Conservation (phyloP, 345 rosid species). For the Eucalyptus decipiens region DNA sequence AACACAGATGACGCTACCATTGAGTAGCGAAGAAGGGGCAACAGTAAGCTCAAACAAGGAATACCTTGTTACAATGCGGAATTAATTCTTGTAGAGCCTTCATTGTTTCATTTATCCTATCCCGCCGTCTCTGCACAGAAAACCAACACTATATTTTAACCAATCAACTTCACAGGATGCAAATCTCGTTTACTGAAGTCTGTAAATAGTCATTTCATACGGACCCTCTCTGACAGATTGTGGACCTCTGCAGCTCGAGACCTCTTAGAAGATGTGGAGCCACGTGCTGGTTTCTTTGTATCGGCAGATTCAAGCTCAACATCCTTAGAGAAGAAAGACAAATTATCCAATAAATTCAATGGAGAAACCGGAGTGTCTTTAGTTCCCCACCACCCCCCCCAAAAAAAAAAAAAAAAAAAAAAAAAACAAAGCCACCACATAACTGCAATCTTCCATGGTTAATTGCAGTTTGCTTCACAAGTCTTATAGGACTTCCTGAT, state of each 20-base stretch:
- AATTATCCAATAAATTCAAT: background rate
- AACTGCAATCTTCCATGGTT: background rate
- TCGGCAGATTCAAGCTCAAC: conserved; percentile 48
- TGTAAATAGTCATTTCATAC: background rate
- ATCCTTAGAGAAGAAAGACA: conserved; percentile 18
- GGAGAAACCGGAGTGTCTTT: background rate
- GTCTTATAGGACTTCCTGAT: background rate
- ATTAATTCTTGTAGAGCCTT: conserved; percentile 57
- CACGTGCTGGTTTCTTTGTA: conserved; percentile 34
- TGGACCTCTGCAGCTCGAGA: conserved; percentile 95
- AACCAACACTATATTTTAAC: background rate
- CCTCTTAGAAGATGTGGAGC: conserved; percentile 62
- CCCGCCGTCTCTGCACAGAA: conserved; percentile 41
- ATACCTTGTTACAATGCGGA: conserved; percentile 50
- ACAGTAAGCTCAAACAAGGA: background rate
- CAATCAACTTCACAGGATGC: background rate
- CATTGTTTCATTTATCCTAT: conserved; percentile 56
- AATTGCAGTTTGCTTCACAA: background rate
- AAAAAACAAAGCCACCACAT: background rate
- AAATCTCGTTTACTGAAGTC: background rate
- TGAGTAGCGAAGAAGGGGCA: background rate
- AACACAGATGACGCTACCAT: background rate
- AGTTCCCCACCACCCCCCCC: background rate
- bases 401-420: background rate
- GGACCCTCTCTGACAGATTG: conserved; percentile 91